Percentiles rank a stretch among this genome's conserved stretches.
Evolutionary conservation across 2,329 filamentous ascomycete genomes (phyloP).

Genomic region (Byssoonygena ceratinophila): DNA sequence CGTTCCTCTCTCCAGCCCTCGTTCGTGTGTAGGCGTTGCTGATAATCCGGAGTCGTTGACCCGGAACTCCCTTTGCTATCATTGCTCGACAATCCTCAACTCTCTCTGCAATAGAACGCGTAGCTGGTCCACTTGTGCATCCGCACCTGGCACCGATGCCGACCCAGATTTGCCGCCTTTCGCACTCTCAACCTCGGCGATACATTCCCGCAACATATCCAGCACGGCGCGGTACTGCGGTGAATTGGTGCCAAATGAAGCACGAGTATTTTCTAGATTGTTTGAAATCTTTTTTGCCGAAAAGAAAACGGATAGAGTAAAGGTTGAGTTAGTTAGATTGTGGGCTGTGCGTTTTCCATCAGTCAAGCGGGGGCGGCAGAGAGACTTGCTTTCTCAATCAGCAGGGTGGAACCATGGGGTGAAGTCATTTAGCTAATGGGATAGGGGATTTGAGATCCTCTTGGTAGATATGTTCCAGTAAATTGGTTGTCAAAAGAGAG

Average conservation of each 20-base stretch:
- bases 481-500: too few relatives aligned
- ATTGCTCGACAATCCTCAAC: background rate
- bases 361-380: background rate
- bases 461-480: background rate
- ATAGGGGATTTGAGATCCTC: too few relatives aligned
- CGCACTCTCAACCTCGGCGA: conserved; percentile 23
- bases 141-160: conserved; percentile 8
- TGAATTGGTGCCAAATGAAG: conserved; percentile 32
- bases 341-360: background rate
- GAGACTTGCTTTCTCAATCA: conserved; percentile 9
- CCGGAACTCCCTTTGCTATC: background rate
- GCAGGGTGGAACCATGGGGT: background rate
- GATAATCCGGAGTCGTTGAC: too few relatives aligned
- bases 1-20: too few relatives aligned
- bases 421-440: background rate
- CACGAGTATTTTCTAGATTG: conserved; percentile 34
- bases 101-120: background rate
- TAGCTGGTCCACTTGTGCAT: conserved; percentile 9
- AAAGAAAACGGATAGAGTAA: background rate
- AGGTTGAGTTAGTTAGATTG: background rate
- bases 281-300: conserved; percentile 28
- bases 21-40: too few relatives aligned
- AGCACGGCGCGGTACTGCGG: conserved; percentile 31
- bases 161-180: background rate
- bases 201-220: conserved; percentile 27